Percentiles rank a stretch among this genome's conserved stretches.
Evolutionary conservation across 257 asterid genomes (phyloP).

Genomic region (Nicotiana tomentosiformis): DNA sequence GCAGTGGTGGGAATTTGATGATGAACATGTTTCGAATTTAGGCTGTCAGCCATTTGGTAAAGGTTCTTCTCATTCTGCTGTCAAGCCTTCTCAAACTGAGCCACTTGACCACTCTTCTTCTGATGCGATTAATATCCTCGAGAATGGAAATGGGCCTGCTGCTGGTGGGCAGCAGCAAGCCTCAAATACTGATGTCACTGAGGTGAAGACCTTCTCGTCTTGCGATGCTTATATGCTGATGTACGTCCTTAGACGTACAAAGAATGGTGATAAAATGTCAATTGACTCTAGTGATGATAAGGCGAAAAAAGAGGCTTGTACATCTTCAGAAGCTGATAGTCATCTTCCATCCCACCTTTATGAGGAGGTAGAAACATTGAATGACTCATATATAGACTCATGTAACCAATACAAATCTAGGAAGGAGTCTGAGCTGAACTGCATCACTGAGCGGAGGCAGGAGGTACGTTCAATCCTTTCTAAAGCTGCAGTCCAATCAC

Average conservation of each 20-base stretch:
- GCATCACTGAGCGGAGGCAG: conserved; percentile 57
- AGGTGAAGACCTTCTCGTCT: conserved; percentile 59
- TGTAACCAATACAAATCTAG: conserved; percentile 65
- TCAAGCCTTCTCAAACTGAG: conserved; percentile 43
- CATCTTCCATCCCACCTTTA: conserved; percentile 66
- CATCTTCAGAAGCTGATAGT: conserved; percentile 24
- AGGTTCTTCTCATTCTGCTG: conserved; percentile 35
- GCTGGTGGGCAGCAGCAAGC: conserved; percentile 29
- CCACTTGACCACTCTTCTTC: conserved; percentile 37
- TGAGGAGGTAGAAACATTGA: conserved; percentile 54
- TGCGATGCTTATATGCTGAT: conserved; percentile 97
- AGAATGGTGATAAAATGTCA: conserved; percentile 20
- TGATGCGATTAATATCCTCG: conserved; percentile 26
- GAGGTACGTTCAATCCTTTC: conserved; percentile 86
- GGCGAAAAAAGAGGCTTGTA: conserved; percentile 31
- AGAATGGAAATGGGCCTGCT: conserved; percentile 33
- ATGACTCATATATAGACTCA: conserved; percentile 44
- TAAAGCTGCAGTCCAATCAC: conserved; percentile 72
- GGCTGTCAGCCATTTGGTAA: conserved; percentile 79
- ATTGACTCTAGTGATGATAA: conserved; percentile 24
- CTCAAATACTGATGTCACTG: conserved; percentile 37
- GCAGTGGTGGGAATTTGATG: conserved; percentile 99
- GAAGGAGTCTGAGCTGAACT: conserved; percentile 52
- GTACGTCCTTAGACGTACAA: conserved; percentile 58
- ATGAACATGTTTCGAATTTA: conserved; percentile 74